Evolutionary conservation across 192 early-diverging fungal genomes (phyloP), one percentile per base, ranked within the genome.

Genomic region (Jimgerdemannia flammicorona): DNA sequence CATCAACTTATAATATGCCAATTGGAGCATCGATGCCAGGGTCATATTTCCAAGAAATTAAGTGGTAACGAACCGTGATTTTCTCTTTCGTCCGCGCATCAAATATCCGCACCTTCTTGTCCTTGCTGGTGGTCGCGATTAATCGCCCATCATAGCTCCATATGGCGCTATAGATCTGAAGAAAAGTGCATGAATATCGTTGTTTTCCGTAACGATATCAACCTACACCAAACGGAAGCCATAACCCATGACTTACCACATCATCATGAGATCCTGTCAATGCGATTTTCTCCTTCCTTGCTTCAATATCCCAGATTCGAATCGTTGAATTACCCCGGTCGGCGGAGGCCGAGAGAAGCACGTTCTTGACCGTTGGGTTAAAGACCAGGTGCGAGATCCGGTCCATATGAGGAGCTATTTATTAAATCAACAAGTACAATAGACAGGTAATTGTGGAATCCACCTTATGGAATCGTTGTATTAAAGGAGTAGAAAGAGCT

Each of bases 21-120:
- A 29, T 29, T 29, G 29, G 29, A 29, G 29, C 29, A 29, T 29
- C 29, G 64, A 19, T 18, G 64, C 19, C 14, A 65, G 64, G 14
- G 18, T 68, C 9, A 9, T 20, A 68, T 41, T 6, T 6, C 40
- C 19, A 19, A 68, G 19, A 41, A 14, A 14, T 68, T 4, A 68
- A 68, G 40, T 68, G 19, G 9, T 19, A 10, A 59, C 67, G 7
- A 1, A 68, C 67, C 41, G 80, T 80, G 10, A 94, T 39, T 4
- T 90, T 74, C 29, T 89, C 73, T 2, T 89, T 91, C 1, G 83
- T 85, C 41, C 84, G 83, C 17, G 87, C 83, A 69, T 93, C 87
- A 71, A 91, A 89, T 3, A 96, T 73, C 6, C 86, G 85, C 14
- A 97, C 77, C 76, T 88, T 85, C 70, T 89, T 92, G 73, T 94